Base-by-base conservation (phyloP, 2,329 filamentous ascomycete species). In the Achaetomium macrosporum region DNA sequence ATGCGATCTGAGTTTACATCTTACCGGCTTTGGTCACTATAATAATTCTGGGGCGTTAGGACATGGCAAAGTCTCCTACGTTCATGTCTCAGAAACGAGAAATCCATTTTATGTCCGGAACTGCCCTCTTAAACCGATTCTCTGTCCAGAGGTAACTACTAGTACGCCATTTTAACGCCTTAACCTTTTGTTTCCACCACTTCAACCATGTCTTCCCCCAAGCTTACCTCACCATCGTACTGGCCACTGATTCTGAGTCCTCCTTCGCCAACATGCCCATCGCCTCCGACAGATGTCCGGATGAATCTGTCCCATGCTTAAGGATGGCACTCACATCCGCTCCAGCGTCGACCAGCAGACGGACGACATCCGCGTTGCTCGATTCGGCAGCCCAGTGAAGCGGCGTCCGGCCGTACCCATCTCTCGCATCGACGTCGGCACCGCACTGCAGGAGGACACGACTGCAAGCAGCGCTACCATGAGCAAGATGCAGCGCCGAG, bases 401-500 rank as follows among this genome's bases (percentile, higher is more conserved):
- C 13, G 60, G 55, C 3, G 55, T 59, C 9, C 51, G 46, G 0
- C 58, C 57, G n/a, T 51, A 47, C 1, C 50, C 54, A 17, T 59
- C 57, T n/a, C 33, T 49, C 12, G 37, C 51, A 1, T 30, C 12
- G 2, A 57, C 47, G 8, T 53, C 44, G 6, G 59, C 61, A 2
- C 54, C 53, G 15, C 40, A 16, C 5, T 50, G 40, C 19, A 63
- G 37, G 6, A 62, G 36, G 0, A 60, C 31, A 2, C 19, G n/a
- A 0, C 54, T 50, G 37, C 60, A 60, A 3, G 40, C 48, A 2
- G 33, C 11, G 13, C 42, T 55, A 11, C 30, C 54, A 8, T 48
- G 41, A 15, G 59, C 57, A 5, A 61, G 46, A 30, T 62, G 59
- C n/a, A 62, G 43, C 15, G 58, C 50, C 1, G 58, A 56, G 2